Percentiles rank a stretch among this genome's conserved stretches.
phyloP scores from a whole-genome alignment of 805 yeast species.

The Candida sakaeoensis region DNA sequence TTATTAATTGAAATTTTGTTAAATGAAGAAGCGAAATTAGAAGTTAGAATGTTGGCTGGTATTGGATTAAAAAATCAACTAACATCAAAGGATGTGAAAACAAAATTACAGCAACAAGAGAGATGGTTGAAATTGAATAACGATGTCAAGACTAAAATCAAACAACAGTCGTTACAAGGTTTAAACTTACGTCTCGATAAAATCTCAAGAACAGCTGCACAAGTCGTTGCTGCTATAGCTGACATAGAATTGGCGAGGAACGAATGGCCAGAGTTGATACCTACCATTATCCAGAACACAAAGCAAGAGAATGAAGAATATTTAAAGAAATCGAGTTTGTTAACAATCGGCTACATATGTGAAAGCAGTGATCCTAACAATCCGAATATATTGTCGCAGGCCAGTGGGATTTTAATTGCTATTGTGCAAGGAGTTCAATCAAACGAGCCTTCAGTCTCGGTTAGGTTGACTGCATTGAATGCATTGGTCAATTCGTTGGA shows the following conservation, averaged over 20 bases:
- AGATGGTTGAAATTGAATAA: slow-evolving; percentile 70
- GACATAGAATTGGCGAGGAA: slow-evolving; percentile 84
- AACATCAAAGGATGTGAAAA: slow-evolving; percentile 71
- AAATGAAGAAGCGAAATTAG: slow-evolving; percentile 59
- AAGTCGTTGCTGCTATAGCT: slow-evolving; percentile 95
- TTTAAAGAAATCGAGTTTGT: slow-evolving; percentile 81
- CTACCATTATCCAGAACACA: slow-evolving; percentile 81
- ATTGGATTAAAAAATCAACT: slow-evolving; percentile 83
- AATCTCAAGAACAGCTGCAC: slow-evolving; percentile 88
- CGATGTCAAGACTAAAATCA: slow-evolving; percentile 58
- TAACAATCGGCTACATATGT: slow-evolving; percentile 93
- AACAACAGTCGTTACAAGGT: slow-evolving; percentile 53
- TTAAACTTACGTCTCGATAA: slow-evolving; percentile 64
- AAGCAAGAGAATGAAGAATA: slow-evolving; percentile 70
- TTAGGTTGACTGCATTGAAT: slow-evolving; percentile 85
- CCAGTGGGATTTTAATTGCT: slow-evolving; percentile 90
- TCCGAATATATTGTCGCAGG: slow-evolving; percentile 73
- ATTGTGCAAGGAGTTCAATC: slow-evolving; percentile 95
- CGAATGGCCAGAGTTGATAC: slow-evolving; percentile 87
- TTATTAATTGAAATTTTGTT: slow-evolving; percentile 69
- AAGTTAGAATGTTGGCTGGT: slow-evolving; percentile 90
- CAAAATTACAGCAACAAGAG: slow-evolving; percentile 54
- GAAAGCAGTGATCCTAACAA: slow-evolving; percentile 86
- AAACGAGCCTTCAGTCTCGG: slow-evolving; percentile 68
- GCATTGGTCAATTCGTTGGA: slow-evolving; percentile 89